Evolutionary conservation across 495 filamentous ascomycete species (phyloP), one percentile per base, ranked within the genome.

Genomic region (Hyaloscypha bicolor): DNA sequence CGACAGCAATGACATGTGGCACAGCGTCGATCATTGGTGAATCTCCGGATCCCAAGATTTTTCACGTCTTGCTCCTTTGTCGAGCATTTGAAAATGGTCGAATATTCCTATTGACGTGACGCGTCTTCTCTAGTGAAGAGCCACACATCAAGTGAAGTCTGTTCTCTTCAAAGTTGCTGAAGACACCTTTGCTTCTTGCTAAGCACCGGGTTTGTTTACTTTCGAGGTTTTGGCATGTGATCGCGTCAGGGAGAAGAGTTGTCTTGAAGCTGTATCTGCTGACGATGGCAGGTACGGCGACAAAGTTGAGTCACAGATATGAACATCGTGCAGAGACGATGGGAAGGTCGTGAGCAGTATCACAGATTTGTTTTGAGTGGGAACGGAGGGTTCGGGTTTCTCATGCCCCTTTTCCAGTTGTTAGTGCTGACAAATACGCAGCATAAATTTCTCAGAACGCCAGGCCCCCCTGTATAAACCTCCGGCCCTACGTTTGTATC

Each of bases 221-320:
- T 66, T 45, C 0, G 33, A 11, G 19, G 4, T 62, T 66, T 62
- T 64, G 60, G 60, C 68, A 70, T 70, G 68, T 70, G 68, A 70
- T 70, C 30, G 63, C 31, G 59, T 70, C 68, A 70, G 67, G 67
- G 56, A 64, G 62, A 55, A 62, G 32, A 31, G n/a, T n/a, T 42
- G 37, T n/a, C 35, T 39, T 55, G 58, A 62, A 31, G 31, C 32
- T 55, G n/a, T 45, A 68, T 59, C 66, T 51, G 60, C 60, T 63
- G 60, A 63, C 52, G 35, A 58, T 35, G 30, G n/a, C 30, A 45
- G 42, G 42, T 11, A 45, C 42, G 6, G 14, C 42, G 14, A 45
- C 3, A 16, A 12, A 3, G 14, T 45, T 45, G 42, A 45, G 42
- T 45, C 42, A 45, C 42, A 45, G 6, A 45, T 45, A 19, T 3